These are phyloP conservation scores for Xylaria cubensis DNA, from an alignment of 495 filamentous ascomycete species.

Conservation along the genomic window DNA sequence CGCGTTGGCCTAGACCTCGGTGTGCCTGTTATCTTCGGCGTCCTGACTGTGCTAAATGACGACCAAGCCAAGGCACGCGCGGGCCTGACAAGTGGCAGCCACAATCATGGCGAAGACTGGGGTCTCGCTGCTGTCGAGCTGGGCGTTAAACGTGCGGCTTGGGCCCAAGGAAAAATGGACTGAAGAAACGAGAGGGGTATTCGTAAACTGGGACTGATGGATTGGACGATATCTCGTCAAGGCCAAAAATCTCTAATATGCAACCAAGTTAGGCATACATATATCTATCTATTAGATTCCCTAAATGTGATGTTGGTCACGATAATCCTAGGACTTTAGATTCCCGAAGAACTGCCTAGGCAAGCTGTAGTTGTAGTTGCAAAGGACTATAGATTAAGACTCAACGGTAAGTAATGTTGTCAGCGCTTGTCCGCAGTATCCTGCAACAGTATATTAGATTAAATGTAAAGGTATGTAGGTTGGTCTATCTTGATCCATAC, in stretches of 20 bases:
- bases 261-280: neutral
- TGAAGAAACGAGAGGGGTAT: conserved; percentile 25
- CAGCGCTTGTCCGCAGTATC: neutral
- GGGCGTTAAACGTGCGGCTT: conserved; percentile 70
- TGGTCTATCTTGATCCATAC: conserved; percentile 26
- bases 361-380: neutral
- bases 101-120: conserved; percentile 92
- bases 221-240: neutral
- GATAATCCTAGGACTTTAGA: neutral
- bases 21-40: conserved; percentile 88
- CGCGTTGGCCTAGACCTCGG: conserved; percentile 87
- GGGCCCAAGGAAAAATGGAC: conserved; percentile 68
- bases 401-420: neutral
- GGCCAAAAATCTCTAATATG: conserved; percentile 7
- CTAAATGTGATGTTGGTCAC: neutral
- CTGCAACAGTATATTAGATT: conserved; percentile 27
- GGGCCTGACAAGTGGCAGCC: conserved; percentile 68
- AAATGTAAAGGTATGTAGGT: conserved; percentile 29
- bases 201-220: neutral
- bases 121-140: conserved; percentile 78
- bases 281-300: neutral
- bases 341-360: neutral
- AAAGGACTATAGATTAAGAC: neutral
- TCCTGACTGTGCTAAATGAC: conserved; percentile 87
- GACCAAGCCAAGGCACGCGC: conserved; percentile 86